These are phyloP conservation scores for Neoboletus magnificus DNA, from an alignment of 768 basidiomycete species.

Conservation along the genomic window DNA sequence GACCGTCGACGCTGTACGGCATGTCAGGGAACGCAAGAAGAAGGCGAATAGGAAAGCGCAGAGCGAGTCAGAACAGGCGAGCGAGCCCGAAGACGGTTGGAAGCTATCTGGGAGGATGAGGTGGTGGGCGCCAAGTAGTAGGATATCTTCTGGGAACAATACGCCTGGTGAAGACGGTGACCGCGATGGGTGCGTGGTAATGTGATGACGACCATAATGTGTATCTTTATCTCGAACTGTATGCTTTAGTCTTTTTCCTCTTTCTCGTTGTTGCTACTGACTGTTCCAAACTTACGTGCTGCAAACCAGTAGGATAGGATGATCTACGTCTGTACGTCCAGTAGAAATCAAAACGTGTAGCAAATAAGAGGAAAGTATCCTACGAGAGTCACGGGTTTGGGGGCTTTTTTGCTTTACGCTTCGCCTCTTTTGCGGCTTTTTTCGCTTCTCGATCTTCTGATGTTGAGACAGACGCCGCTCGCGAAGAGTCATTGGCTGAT, in stretches of 20 bases:
- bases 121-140: slow-evolving; percentile 44
- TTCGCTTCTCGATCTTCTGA: slow-evolving; percentile 24
- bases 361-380: background rate
- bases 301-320: slow-evolving; percentile 9
- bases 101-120: slow-evolving; percentile 16
- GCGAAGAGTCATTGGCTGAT: slow-evolving; percentile 9
- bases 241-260: slow-evolving; percentile 25
- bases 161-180: slow-evolving; percentile 48
- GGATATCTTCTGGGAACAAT: slow-evolving; percentile 45
- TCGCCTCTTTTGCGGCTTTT: slow-evolving; percentile 34
- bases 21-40: slow-evolving; percentile 58
- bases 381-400: slow-evolving; percentile 4
- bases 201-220: slow-evolving; percentile 41
- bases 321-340: slow-evolving; percentile 15
- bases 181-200: slow-evolving; percentile 65
- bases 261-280: slow-evolving; percentile 10
- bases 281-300: slow-evolving; percentile 14
- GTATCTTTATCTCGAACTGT: slow-evolving; percentile 27
- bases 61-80: slow-evolving; percentile 34
- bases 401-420: slow-evolving; percentile 31
- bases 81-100: slow-evolving; percentile 30
- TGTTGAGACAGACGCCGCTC: slow-evolving; percentile 19
- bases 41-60: slow-evolving; percentile 47
- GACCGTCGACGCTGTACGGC: slow-evolving; percentile 73
- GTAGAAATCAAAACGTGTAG: slow-evolving; percentile 13